A percentile compares a stretch with the other conserved stretches of the same genome.
Evolutionary conservation across 2,329 filamentous ascomycete species (phyloP).

Genomic region (Bipolaris gigantea): DNA sequence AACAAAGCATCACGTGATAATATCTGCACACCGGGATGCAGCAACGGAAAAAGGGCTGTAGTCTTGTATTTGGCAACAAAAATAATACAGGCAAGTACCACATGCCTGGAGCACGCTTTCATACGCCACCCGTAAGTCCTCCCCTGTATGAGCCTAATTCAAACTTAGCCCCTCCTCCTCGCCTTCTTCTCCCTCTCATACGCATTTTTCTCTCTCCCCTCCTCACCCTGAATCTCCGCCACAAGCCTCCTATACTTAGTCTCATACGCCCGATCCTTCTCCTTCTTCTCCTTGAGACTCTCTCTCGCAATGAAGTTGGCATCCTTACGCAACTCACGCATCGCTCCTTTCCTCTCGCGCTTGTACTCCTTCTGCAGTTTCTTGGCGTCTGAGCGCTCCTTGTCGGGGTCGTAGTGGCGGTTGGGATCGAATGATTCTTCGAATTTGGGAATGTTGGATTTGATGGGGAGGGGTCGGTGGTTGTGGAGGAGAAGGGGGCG

Average conservation of each 20-base stretch:
- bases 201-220: slow-evolving; percentile 80
- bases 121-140: neutral
- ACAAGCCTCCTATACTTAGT: slow-evolving; percentile 92
- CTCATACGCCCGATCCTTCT: slow-evolving; percentile 90
- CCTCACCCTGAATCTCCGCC: slow-evolving; percentile 93
- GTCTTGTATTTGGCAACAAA: too few relatives aligned
- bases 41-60: too few relatives aligned
- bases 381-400: slow-evolving; percentile 79
- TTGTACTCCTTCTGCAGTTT: slow-evolving; percentile 91
- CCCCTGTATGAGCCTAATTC: neutral
- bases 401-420: slow-evolving; percentile 96
- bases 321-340: slow-evolving; percentile 94
- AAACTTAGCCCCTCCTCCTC: slow-evolving; percentile 56
- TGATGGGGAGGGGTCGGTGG: slow-evolving; percentile 86
- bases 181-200: slow-evolving; percentile 85
- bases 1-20: too few relatives aligned
- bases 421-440: slow-evolving; percentile 92
- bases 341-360: slow-evolving; percentile 89
- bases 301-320: slow-evolving; percentile 91
- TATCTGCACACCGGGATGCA: too few relatives aligned
- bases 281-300: slow-evolving; percentile 88
- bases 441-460: slow-evolving; percentile 87
- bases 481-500: slow-evolving; percentile 85
- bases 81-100: too few relatives aligned
- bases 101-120: neutral